phyloP scores from a whole-genome alignment of 139 green algal species.

The Yamagishiella unicocca region DNA sequence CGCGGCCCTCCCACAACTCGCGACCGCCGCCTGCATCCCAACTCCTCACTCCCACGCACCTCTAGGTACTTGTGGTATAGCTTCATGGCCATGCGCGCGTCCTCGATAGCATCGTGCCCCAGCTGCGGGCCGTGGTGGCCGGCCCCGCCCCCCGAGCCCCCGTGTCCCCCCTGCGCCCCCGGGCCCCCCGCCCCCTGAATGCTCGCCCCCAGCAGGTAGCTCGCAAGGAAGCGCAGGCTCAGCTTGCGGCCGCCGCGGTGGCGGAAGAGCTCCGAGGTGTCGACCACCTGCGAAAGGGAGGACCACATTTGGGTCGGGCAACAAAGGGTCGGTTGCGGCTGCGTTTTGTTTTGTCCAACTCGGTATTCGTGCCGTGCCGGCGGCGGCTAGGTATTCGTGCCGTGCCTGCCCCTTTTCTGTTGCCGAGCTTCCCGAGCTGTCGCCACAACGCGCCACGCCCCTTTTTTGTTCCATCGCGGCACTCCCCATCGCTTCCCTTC shows the following conservation, averaged over 20 bases:
- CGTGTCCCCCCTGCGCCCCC: not conserved
- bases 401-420: no score
- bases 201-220: conserved; percentile 84
- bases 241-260: conserved; percentile 84
- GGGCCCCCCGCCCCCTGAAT: conserved; percentile 77
- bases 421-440: no score
- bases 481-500: no score
- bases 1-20: not conserved
- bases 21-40: not conserved
- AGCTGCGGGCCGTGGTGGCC: not conserved
- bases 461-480: no score
- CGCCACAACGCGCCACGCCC: no score
- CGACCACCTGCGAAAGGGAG: conserved; percentile 83
- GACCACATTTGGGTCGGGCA: no score
- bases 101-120: conserved; percentile 92
- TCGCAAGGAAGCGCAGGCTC: conserved; percentile 92
- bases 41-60: not conserved
- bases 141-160: not conserved
- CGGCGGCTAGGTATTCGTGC: no score
- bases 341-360: no score
- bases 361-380: no score
- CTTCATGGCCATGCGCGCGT: conserved; percentile 90
- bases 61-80: conserved; percentile 88
- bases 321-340: no score
- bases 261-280: conserved; percentile 96